Evolutionary conservation across 2,329 filamentous ascomycete species (phyloP).

Genomic region (Acrocalymma vagum): DNA sequence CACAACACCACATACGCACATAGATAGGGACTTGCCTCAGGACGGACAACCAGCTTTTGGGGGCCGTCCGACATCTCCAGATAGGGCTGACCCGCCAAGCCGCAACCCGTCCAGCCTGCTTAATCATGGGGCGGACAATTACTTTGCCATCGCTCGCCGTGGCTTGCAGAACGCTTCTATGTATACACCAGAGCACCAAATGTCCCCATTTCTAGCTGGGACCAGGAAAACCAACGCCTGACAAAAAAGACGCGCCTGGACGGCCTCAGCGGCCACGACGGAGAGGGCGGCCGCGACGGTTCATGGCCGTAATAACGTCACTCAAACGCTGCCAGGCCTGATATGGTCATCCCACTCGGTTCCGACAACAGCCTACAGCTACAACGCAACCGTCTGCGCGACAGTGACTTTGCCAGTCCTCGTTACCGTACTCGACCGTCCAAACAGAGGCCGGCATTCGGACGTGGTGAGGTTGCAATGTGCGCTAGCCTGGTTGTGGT

Average conservation of each 20-base stretch:
- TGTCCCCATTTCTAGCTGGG: no score
- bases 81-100: neutral
- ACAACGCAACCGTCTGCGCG: conserved; percentile 6
- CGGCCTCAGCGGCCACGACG: neutral
- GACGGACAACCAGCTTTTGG: neutral
- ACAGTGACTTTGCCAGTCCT: conserved; percentile 9
- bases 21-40: no score
- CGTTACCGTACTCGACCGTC: conserved; percentile 3
- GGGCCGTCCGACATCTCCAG: conserved; percentile 1
- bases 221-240: no score
- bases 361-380: conserved; percentile 3
- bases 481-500: conserved; percentile 18
- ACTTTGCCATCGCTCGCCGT: neutral
- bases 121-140: neutral
- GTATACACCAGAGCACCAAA: no score
- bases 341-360: no score
- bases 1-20: no score
- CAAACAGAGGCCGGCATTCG: conserved; percentile 26
- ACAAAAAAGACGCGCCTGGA: no score
- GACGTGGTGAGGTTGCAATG: conserved; percentile 17
- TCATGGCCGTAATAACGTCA: neutral
- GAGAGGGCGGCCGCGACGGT: neutral
- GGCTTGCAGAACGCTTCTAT: no score
- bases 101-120: neutral
- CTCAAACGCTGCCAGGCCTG: no score